Base-by-base conservation (phyloP, 2,329 filamentous ascomycete genomes). In the Anisogramma anomala region DNA sequence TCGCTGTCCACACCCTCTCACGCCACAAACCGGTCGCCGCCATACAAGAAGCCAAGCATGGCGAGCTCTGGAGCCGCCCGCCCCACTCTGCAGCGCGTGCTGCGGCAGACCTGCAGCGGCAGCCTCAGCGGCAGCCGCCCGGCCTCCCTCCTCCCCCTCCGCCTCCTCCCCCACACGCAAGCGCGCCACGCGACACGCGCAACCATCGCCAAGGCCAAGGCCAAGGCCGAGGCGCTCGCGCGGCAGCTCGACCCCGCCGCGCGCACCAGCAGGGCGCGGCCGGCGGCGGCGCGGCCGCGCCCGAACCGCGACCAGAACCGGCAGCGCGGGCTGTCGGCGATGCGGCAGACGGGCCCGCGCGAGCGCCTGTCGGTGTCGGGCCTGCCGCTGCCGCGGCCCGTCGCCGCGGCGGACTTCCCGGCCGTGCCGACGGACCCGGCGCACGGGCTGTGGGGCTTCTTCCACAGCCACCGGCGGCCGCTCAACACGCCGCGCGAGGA, bases 361-460 rank as follows among this genome's bases (percentile, higher is more conserved):
- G 77, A 82, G 57, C 76, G 72, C n/a, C 67, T 93, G 41, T 83
- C 81, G 14, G 79, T 91, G 46, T 79, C 76, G 31, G 75, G 81
- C 53, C 72, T 79, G 33, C 69, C 78, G 37, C 66, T 94, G 41
- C 89, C 89, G 1, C 71, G 74, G 55, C 88, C 91, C 5, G 48
- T 53, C 17, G 33, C 22, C 31, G 40, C 27, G 15, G 69, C 80
- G 42, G 69, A 70, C 46, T 70, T 76, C 55, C 74, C 75, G 40
- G 59, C 67, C 34, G 59, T 82, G 23, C 58, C 73, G 48, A 72
- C 71, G 31, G 80, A 86, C 56, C 70, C 77, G 20, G 65, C 88
- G 50, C 91, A 98, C 62, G 89, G 87, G 22, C 78, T 98, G 9
- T 96, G 84, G 82, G 81, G 76, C 1, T 98, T 98, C 65, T 96